These are phyloP conservation scores for Pythium coloratum DNA, from an alignment of 352 stramenopile species.

Conservation along the genomic window DNA sequence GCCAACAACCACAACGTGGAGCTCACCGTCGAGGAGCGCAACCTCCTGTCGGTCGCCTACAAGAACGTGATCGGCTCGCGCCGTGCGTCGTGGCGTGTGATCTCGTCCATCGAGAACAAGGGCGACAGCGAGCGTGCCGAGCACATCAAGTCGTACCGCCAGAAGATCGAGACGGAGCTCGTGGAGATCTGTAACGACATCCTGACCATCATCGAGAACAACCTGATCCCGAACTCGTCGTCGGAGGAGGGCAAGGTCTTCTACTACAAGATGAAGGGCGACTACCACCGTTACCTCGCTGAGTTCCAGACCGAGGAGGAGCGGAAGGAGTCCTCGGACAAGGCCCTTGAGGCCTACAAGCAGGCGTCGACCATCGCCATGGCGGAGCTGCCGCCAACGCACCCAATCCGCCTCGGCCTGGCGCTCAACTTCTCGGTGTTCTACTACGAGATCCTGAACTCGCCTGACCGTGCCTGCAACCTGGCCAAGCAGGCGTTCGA, in stretches of 20 bases:
- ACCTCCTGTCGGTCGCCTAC: constrained; percentile 94
- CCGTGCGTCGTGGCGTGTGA: constrained; percentile 98
- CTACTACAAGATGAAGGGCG: constrained; percentile 99
- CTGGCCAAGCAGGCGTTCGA: constrained; percentile 98
- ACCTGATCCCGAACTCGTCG: constrained; percentile 97
- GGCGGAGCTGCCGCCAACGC: constrained; percentile 96
- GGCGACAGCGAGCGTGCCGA: constrained; percentile 90
- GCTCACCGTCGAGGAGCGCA: constrained; percentile 98
- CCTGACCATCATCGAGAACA: constrained; percentile 97
- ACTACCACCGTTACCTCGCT: constrained; percentile 99
- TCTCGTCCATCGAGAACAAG: constrained; percentile 99
- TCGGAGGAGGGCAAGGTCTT: constrained; percentile 99
- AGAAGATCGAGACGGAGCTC: constrained; percentile 96
- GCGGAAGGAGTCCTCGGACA: constrained; percentile 93
- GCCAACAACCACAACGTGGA: constrained; percentile 94
- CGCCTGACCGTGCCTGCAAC: constrained; percentile 91
- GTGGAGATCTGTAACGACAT: constrained; percentile 98
- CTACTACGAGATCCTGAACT: constrained; percentile 99
- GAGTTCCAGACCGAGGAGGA: constrained; percentile 97
- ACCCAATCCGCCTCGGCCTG: constrained; percentile 98
- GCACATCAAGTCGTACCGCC: constrained; percentile 93
- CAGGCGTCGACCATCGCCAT: constrained; percentile 91
- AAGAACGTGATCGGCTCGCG: constrained; percentile 99
- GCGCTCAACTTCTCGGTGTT: constrained; percentile 99
- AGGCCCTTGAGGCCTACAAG: constrained; percentile 79